These are phyloP conservation scores for Mycena belliarum DNA, from an alignment of 768 basidiomycete species.

Conservation along the genomic window DNA sequence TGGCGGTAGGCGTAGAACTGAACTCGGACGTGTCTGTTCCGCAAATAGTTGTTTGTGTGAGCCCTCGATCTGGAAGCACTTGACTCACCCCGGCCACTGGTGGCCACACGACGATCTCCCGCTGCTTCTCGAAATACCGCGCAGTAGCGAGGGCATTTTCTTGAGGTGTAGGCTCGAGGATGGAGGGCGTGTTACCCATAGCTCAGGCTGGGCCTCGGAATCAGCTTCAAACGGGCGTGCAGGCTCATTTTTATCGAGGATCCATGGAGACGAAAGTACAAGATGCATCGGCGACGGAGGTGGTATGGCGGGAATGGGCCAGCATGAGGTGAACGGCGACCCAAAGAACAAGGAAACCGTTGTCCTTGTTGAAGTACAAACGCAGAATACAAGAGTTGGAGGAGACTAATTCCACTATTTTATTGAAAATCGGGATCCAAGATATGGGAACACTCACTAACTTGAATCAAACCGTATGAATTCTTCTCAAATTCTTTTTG, in stretches of 20 bases:
- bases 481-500: too few species aligned
- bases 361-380: background rate
- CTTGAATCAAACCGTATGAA: too few species aligned
- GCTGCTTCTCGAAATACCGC: slow-evolving; percentile 3
- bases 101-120: slow-evolving; percentile 8
- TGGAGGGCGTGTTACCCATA: slow-evolving; percentile 6
- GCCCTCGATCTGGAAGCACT: background rate
- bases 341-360: background rate
- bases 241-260: background rate
- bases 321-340: background rate
- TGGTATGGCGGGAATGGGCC: background rate
- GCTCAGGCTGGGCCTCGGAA: background rate
- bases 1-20: slow-evolving; percentile 10
- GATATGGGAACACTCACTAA: too few species aligned
- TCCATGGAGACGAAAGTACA: background rate
- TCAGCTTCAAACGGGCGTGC: background rate
- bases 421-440: too few species aligned
- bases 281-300: background rate
- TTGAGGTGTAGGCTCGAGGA: slow-evolving; percentile 11
- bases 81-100: slow-evolving; percentile 7
- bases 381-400: background rate
- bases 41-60: too few species aligned
- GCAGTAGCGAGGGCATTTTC: slow-evolving; percentile 8
- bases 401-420: too few species aligned
- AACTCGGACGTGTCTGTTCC: slow-evolving; percentile 1